These are phyloP conservation scores for Orbilia ellipsospora DNA, from an alignment of 2,329 filamentous ascomycete species.

Conservation along the genomic window DNA sequence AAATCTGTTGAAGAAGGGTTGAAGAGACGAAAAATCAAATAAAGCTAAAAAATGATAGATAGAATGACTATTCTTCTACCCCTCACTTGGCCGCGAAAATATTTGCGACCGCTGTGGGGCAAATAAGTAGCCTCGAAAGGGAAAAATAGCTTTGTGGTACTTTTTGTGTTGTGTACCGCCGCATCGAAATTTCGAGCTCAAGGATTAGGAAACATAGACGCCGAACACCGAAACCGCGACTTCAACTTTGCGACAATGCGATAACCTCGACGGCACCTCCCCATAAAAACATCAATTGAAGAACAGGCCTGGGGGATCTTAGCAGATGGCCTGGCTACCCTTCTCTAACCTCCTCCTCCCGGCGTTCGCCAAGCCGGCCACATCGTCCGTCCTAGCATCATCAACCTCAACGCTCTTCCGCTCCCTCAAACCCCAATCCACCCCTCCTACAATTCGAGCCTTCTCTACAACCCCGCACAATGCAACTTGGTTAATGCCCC, in stretches of 20 bases:
- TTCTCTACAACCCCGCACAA: constrained; percentile 51
- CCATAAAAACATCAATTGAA: constrained; percentile 3
- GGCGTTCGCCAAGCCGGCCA: constrained; percentile 42
- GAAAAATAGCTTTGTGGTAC: constrained; percentile 18
- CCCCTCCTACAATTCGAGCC: constrained; percentile 37
- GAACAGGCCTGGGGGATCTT: constrained; percentile 19
- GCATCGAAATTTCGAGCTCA: constrained; percentile 27
- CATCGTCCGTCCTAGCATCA: constrained; percentile 32
- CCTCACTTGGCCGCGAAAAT: no score
- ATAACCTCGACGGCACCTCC: constrained; percentile 27
- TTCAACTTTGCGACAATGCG: constrained; percentile 49
- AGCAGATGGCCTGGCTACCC: constrained; percentile 47
- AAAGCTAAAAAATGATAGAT: no score
- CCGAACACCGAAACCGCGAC: constrained; percentile 16
- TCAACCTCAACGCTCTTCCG: constrained; percentile 38
- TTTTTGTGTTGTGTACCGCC: constrained; percentile 39
- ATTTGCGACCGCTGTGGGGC: no score
- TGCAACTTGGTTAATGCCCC: constrained; percentile 46
- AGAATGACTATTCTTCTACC: no score
- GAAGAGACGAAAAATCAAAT: no score
- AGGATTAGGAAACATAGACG: not conserved
- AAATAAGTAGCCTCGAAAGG: no score
- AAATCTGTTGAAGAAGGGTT: no score
- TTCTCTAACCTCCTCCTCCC: constrained; percentile 37
- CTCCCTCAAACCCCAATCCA: constrained; percentile 19